Percentiles rank a stretch among this genome's conserved stretches.
These are phyloP conservation scores for Excoecaria cochinchinensis DNA, from an alignment of 345 rosid genomes.

Conservation along the genomic window DNA sequence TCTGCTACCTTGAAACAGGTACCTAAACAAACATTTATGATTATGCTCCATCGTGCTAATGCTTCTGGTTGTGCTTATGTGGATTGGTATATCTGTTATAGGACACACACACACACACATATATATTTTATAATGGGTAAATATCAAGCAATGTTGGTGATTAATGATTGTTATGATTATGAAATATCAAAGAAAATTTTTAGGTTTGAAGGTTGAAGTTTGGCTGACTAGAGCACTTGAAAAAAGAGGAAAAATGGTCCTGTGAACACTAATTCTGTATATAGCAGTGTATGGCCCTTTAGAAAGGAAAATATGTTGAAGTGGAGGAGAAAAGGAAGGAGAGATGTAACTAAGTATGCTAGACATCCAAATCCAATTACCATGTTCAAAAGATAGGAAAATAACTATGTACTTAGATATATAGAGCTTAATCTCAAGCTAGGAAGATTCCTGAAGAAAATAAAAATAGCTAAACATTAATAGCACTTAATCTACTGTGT, in stretches of 20 bases:
- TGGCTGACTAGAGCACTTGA: neutral
- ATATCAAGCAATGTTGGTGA: neutral
- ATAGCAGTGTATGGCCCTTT: neutral
- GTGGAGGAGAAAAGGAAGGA: neutral
- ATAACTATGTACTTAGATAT: neutral
- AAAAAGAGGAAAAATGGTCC: neutral
- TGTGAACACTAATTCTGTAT: neutral
- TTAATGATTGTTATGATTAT: neutral
- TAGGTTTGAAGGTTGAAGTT: neutral
- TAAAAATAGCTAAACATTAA: neutral
- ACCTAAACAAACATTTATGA: neutral
- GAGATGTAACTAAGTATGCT: neutral
- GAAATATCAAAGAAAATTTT: neutral
- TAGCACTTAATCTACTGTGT: neutral
- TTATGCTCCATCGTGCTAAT: neutral
- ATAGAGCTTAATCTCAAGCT: neutral
- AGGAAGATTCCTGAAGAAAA: neutral
- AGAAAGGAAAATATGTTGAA: neutral
- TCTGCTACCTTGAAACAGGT: conserved; percentile 97
- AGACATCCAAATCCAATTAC: neutral
- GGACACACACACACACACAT: neutral
- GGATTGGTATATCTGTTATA: neutral
- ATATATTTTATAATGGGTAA: neutral
- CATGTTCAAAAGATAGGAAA: neutral
- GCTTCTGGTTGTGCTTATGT: neutral